phyloP scores from a whole-genome alignment of 2,329 filamentous ascomycete species.

The Neophaeococcomyces aloes region DNA sequence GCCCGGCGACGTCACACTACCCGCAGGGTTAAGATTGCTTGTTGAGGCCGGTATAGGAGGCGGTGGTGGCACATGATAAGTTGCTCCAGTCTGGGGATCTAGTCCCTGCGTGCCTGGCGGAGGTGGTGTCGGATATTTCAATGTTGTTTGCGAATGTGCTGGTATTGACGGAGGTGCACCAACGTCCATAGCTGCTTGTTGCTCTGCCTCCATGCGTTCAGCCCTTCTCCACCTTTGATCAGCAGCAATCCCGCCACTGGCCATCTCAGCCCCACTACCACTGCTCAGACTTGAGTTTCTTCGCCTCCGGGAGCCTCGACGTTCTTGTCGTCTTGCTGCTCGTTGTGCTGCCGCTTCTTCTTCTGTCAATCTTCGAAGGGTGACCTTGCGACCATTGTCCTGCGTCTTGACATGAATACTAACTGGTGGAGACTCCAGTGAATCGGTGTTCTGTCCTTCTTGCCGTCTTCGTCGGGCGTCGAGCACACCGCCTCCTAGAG shows the following conservation, averaged over 20 bases:
- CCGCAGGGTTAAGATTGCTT: slow-evolving; percentile 32
- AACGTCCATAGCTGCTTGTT: slow-evolving; percentile 35
- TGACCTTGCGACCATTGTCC: slow-evolving; percentile 53
- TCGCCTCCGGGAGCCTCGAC: slow-evolving; percentile 28
- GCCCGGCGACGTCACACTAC: slow-evolving; percentile 35
- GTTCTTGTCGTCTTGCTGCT: slow-evolving; percentile 42
- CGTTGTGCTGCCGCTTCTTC: slow-evolving; percentile 53
- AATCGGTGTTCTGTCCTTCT: slow-evolving; percentile 30
- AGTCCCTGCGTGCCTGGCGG: slow-evolving; percentile 13
- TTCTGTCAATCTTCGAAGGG: slow-evolving; percentile 49
- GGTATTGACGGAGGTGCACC: slow-evolving; percentile 22
- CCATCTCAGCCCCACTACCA: slow-evolving; percentile 30
- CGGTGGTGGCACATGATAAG: slow-evolving; percentile 14
- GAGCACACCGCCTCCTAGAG: slow-evolving; percentile 23
- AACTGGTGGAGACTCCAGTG: slow-evolving; percentile 47
- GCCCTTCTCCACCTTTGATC: slow-evolving; percentile 39
- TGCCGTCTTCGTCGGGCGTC: slow-evolving; percentile 26
- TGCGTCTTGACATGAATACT: slow-evolving; percentile 57
- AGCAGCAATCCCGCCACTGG: slow-evolving; percentile 22
- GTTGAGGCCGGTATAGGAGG: slow-evolving; percentile 31
- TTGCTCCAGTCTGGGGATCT: slow-evolving; percentile 13
- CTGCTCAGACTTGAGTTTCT: slow-evolving; percentile 33
- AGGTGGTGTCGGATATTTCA: slow-evolving; percentile 16
- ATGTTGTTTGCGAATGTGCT: slow-evolving; percentile 18
- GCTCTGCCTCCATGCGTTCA: slow-evolving; percentile 36